Evolutionary conservation across 495 filamentous ascomycete genomes (phyloP).

Genomic region (Parachaetomium inaequale): DNA sequence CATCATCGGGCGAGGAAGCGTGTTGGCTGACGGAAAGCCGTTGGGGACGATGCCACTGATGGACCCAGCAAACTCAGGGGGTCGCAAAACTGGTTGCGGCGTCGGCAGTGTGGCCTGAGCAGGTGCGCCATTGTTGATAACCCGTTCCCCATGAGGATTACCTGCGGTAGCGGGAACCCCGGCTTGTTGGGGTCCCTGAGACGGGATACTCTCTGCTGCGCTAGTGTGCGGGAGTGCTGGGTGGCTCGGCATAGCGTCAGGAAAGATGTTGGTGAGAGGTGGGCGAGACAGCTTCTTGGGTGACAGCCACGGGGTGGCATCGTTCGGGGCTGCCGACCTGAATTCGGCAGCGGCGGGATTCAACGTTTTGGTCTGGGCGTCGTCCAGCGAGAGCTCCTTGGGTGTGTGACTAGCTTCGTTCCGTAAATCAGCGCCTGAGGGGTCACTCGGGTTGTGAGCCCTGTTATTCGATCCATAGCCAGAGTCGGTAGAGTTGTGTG

Average conservation of each 20-base stretch:
- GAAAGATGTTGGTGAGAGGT: conserved; percentile 27
- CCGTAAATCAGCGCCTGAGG: background rate
- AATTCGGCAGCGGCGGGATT: conserved; percentile 35
- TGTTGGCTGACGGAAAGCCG: background rate
- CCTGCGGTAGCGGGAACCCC: background rate
- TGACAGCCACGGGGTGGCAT: conserved; percentile 3
- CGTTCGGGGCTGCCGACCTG: conserved; percentile 12
- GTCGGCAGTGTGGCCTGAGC: background rate
- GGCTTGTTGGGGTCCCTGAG: background rate
- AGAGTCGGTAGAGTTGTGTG: conserved; percentile 20
- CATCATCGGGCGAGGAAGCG: background rate
- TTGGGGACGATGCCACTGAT: background rate
- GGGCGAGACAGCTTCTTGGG: conserved; percentile 26
- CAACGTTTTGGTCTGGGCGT: conserved; percentile 19
- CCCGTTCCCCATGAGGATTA: background rate
- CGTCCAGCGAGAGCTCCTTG: background rate
- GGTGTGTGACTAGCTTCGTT: background rate
- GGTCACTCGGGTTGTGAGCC: background rate
- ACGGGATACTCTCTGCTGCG: background rate
- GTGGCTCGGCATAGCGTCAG: conserved; percentile 1
- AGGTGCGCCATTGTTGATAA: too few species aligned
- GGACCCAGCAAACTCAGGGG: background rate
- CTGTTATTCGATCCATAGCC: conserved; percentile 17
- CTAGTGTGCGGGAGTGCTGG: background rate
- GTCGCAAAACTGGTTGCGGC: background rate